phyloP scores from a whole-genome alignment of 2,329 filamentous ascomycete genomes.

The Stagonosporopsis cucurbitacearum region DNA sequence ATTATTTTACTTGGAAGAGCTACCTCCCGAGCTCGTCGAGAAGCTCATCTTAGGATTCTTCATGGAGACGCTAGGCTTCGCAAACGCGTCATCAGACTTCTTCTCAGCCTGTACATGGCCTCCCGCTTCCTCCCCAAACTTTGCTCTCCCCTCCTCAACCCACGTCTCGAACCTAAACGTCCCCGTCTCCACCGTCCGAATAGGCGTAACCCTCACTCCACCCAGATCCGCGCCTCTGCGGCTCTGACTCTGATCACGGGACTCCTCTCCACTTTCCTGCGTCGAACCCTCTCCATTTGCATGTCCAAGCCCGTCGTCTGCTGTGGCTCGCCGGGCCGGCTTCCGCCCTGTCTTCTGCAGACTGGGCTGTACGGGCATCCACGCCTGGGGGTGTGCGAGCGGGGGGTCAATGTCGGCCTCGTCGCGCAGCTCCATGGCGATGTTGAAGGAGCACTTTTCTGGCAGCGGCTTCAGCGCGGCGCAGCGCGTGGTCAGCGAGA shows the following conservation, averaged over 20 bases:
- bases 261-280: conserved; percentile 24
- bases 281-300: conserved; percentile 17
- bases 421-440: conserved; percentile 75
- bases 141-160: conserved; percentile 69
- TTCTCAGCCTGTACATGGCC: neutral
- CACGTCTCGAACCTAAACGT: conserved; percentile 72
- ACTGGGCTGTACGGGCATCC: conserved; percentile 65
- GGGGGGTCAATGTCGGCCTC: conserved; percentile 59
- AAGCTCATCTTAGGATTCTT: conserved; percentile 11
- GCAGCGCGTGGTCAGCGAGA: conserved; percentile 66
- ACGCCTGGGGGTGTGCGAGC: conserved; percentile 60
- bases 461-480: conserved; percentile 66
- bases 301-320: neutral
- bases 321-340: neutral
- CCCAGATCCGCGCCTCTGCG: conserved; percentile 52
- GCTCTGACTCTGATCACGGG: conserved; percentile 10
- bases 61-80: neutral
- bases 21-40: conserved; percentile 24
- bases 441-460: conserved; percentile 72
- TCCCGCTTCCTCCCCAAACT: conserved; percentile 43
- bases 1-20: neutral
- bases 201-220: conserved; percentile 63
- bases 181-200: conserved; percentile 68
- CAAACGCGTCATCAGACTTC: neutral
- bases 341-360: conserved; percentile 44